Conservation (phyloP, 768 basidiomycete genomes). For the Candolleomyces eurysporus region DNA sequence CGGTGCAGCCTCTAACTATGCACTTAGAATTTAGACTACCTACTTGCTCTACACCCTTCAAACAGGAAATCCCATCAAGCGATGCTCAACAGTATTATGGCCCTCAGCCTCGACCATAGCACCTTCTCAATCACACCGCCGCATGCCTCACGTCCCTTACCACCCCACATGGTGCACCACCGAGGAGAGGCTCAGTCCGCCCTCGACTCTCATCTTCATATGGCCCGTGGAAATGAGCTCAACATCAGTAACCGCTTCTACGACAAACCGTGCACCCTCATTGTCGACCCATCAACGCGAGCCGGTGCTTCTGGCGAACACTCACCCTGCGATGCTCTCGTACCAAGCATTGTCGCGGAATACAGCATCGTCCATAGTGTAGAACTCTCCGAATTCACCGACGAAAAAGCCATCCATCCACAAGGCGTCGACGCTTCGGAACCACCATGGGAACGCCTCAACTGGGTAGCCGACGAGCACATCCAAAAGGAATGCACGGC, state of each 20-base stretch:
- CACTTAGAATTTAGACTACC: constrained; percentile 64
- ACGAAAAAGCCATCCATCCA: constrained; percentile 4
- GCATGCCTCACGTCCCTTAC: constrained; percentile 13
- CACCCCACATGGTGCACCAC: constrained; percentile 20
- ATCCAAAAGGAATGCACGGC: constrained; percentile 53
- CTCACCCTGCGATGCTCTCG: constrained; percentile 84
- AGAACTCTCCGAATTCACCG: constrained; percentile 43
- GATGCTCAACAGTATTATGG: constrained; percentile 76
- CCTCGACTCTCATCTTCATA: constrained; percentile 73
- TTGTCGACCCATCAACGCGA: constrained; percentile 82
- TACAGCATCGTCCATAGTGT: constrained; percentile 74
- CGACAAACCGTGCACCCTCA: constrained; percentile 82
- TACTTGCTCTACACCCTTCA: constrained; percentile 61
- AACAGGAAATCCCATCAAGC: constrained; percentile 62
- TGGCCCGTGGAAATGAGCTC: constrained; percentile 59
- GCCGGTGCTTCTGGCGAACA: constrained; percentile 91
- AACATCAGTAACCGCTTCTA: constrained; percentile 82
- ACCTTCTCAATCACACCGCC: constrained; percentile 42
- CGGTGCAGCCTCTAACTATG: neutral
- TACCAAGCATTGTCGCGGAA: constrained; percentile 84
- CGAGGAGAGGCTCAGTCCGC: constrained; percentile 32
- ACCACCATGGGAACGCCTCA: constrained; percentile 56
- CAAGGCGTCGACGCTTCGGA: constrained; percentile 2
- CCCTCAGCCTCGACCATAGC: constrained; percentile 77
- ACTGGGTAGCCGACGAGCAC: constrained; percentile 71